Evolutionary conservation across 768 basidiomycete genomes (phyloP).

Genomic region (Rhodotorula babjevae): DNA sequence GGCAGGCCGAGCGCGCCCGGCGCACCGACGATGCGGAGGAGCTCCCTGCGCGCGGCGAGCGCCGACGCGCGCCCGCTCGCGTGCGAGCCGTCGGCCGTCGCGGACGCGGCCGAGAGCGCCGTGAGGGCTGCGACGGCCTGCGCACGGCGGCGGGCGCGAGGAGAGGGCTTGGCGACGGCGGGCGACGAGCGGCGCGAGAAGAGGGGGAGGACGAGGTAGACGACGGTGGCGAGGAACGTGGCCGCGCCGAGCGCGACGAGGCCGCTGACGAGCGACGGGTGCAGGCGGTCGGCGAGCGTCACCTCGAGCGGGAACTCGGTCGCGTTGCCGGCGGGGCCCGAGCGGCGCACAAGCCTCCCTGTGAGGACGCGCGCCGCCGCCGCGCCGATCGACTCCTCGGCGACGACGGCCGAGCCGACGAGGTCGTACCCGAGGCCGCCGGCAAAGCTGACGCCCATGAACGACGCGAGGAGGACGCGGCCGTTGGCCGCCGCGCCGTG

Average conservation of each 20-base stretch:
- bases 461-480: conserved; percentile 36
- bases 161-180: background rate
- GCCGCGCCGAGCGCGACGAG: conserved; percentile 36
- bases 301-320: background rate
- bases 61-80: background rate
- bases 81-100: background rate
- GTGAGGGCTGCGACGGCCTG: conserved; percentile 22
- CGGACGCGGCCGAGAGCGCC: background rate
- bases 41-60: conserved; percentile 19
- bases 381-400: conserved; percentile 9
- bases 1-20: background rate
- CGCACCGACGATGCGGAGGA: conserved; percentile 23
- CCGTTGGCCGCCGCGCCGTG: background rate
- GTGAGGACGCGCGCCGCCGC: conserved; percentile 22
- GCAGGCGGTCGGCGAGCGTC: conserved; percentile 11
- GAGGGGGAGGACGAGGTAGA: conserved; percentile 26
- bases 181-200: background rate
- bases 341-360: conserved; percentile 23
- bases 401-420: conserved; percentile 8
- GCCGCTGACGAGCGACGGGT: conserved; percentile 36
- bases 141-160: background rate
- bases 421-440: conserved; percentile 38
- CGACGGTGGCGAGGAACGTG: conserved; percentile 12
- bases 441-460: conserved; percentile 40
- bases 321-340: background rate